Evolutionary conservation across 148 eudicot species (phyloP).

Genomic region (Persicaria tinctoria): DNA sequence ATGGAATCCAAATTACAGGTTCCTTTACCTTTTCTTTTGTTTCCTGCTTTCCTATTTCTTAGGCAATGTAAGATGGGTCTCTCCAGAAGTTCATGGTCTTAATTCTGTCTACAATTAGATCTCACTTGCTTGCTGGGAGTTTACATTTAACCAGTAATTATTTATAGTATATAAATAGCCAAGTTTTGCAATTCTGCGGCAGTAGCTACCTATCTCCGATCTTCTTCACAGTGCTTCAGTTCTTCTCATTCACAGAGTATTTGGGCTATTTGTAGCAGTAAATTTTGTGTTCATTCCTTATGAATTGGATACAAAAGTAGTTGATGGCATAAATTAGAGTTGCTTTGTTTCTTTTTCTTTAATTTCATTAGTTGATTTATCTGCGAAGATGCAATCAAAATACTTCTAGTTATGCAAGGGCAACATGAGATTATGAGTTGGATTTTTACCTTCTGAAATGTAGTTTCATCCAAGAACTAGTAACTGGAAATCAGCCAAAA

Average conservation of each 20-base stretch:
- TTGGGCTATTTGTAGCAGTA: neutral
- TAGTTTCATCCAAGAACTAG: no score
- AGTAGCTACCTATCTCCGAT: neutral
- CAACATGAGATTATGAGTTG: no score
- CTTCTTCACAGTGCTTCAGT: neutral
- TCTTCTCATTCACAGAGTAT: no score
- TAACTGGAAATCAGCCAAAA: no score
- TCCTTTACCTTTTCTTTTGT: neutral
- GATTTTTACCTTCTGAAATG: no score
- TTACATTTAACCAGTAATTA: neutral
- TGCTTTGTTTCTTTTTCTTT: neutral
- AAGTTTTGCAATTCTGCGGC: neutral
- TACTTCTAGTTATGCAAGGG: no score
- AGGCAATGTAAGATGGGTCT: constrained; percentile 8
- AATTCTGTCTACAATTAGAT: neutral
- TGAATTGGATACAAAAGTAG: no score
- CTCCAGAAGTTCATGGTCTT: neutral
- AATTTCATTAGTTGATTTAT: neutral
- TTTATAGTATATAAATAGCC: constrained; percentile 10
- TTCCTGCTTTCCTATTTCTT: neutral
- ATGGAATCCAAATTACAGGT: constrained; percentile 12
- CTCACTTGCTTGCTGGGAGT: constrained; percentile 6
- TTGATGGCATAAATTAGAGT: neutral
- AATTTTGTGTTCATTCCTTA: neutral
- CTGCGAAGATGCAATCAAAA: neutral